Evolutionary conservation across 192 early-diverging fungal species (phyloP), one percentile per base, ranked within the genome.

Genomic region (Physocladia obscura): DNA sequence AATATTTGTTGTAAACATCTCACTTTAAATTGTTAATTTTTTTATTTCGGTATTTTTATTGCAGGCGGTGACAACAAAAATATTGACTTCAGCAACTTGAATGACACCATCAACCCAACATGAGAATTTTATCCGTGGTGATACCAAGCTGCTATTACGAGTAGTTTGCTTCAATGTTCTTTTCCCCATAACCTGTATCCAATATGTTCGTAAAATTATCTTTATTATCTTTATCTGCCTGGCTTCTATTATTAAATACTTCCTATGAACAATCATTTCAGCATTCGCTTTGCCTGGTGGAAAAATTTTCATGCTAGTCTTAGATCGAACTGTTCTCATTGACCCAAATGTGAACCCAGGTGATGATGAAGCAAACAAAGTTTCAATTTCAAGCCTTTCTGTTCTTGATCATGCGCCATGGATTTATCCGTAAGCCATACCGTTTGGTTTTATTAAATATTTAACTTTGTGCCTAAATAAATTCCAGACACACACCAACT

Each of bases 391-490:
- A 11, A 15, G 3, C 22, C 2, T 73, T 15, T 34, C 70, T 11
- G 64, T 15, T 31, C 21, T 36, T 2, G 65, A 67, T 26, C 64
- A 72, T 32, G 35, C 49, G 4, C 69, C 71, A 4, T 69, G 59
- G 70, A 79, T 79, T 52, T 76, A 75, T 40, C 68, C 69, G n/a
- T 35, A 50, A n/a, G n/a, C n/a, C n/a, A n/a, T n/a, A n/a, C 36
- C 49, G 29, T 52, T 48, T 13, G 6, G 29, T 57, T n/a, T 26
- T 29, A 26, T 34, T n/a, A 21, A 67, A 30, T 2, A 13, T 37
- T 55, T 27, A 17, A 26, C 15, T 15, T 55, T 29, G 29, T 17
- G 11, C 52, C 29, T 29, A n/a, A n/a, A 17, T 55, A 0, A 4
- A 27, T 24, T 77, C 64, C 37, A 78, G 77, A 1, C 49, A 77